Base-by-base conservation (phyloP, 306 rosid genomes). In the Cotoneaster glaucophyllus region DNA sequence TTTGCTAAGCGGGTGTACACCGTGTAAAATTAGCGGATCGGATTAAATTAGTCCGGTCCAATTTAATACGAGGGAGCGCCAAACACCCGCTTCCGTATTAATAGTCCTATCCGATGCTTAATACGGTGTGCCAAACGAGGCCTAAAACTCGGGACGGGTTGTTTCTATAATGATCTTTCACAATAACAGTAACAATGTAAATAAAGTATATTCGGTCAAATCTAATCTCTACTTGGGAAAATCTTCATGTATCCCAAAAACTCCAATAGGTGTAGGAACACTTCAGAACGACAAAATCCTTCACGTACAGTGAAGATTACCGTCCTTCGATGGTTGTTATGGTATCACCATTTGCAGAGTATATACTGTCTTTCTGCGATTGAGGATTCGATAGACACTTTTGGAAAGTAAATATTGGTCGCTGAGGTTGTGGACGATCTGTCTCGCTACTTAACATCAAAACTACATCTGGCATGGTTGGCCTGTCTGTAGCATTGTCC, bases 401-500 rank as follows among this genome's bases (percentile, higher is more conserved):
- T 64, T 75, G 77, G 29, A 52, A 3, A 3, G 72, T 62, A 64
- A 80, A 80, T 4, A 63, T 34, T 18, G 86, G 83, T 32, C 25
- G 50, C 15, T 70, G 44, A 6, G 83, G 83, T 8, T 18, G 43
- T 1, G 78, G 74, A 53, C 25, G 39, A 32, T 64, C 32, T 29
- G 77, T 67, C 63, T 69, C 79, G 14, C 62, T 74, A 26, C 70
- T 73, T 37, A 69, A 29, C 76, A 82, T 78, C 43, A 45, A 34
- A 32, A 78, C 67, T 24, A 78, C 70, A 4, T 70, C 80, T 0
- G 74, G 31, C 83, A 70, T 82, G 73, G 57, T 70, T 14, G 83
- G 86, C 28, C 86, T 78, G 15, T 74, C 86, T 0, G 14, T 69
- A 5, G 76, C 70, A 53, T 37, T 54, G 26, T 80, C 79, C 43